Evolutionary conservation across 1,284 basidiomycete genomes (phyloP).

Genomic region (Naganishia albida): DNA sequence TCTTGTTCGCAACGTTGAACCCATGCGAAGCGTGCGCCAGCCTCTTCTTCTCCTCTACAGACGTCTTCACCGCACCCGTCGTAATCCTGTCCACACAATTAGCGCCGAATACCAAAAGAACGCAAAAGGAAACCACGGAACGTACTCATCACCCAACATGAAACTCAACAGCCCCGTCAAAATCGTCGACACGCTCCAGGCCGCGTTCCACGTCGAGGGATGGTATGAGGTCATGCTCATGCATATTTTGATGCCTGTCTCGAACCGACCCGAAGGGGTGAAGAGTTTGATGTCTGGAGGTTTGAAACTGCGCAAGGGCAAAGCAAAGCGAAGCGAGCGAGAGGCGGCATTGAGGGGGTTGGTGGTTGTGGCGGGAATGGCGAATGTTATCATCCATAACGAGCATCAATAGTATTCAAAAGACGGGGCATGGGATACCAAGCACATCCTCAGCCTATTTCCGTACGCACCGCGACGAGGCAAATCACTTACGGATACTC

Average conservation of each 20-base stretch:
- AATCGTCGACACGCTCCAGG: slow-evolving; percentile 59
- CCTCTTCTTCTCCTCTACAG: slow-evolving; percentile 73
- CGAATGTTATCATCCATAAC: too few relatives aligned
- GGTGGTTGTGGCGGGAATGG: background rate
- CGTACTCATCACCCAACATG: slow-evolving; percentile 89
- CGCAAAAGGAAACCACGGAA: slow-evolving; percentile 30
- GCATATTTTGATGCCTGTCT: slow-evolving; percentile 91
- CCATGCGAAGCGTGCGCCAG: slow-evolving; percentile 78
- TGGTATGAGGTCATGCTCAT: slow-evolving; percentile 82
- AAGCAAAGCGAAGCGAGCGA: background rate
- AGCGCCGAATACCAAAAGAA: background rate
- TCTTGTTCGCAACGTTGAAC: slow-evolving; percentile 77
- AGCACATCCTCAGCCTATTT: too few relatives aligned
- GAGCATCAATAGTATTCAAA: too few relatives aligned
- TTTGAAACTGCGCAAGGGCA: slow-evolving; percentile 74
- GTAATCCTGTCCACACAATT: slow-evolving; percentile 64
- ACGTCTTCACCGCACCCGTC: slow-evolving; percentile 81
- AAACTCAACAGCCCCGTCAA: slow-evolving; percentile 92
- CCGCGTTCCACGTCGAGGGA: slow-evolving; percentile 55
- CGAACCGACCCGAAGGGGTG: slow-evolving; percentile 90
- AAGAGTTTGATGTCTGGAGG: slow-evolving; percentile 97
- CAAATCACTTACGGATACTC: slow-evolving; percentile 70
- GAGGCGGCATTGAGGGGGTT: slow-evolving; percentile 9
- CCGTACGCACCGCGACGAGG: too few relatives aligned
- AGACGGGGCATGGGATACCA: too few relatives aligned